Percentiles rank a stretch among this genome's conserved stretches.
These are phyloP conservation scores for Leccinum variicolor DNA, from an alignment of 768 basidiomycete species.

Conservation along the genomic window DNA sequence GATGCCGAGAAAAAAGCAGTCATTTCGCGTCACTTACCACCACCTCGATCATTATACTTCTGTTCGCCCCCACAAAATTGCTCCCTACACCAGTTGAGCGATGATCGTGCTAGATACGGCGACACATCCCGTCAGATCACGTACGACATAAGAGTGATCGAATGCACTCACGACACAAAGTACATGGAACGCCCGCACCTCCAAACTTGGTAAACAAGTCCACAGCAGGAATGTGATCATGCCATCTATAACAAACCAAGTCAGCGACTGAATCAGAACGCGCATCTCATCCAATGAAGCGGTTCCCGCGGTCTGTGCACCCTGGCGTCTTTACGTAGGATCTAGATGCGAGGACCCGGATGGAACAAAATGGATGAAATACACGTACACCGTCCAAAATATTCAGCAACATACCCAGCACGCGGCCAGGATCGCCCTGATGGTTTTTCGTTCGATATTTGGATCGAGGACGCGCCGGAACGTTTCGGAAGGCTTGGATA, in stretches of 20 bases:
- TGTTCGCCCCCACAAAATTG: constrained; percentile 85
- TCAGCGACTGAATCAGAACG: constrained; percentile 2
- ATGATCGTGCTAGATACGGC: constrained; percentile 55
- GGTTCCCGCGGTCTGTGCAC: not conserved
- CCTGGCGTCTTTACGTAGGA: constrained; percentile 5
- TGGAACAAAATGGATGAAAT: not conserved
- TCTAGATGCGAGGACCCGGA: not conserved
- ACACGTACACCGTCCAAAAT: constrained; percentile 87
- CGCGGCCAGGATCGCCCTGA: constrained; percentile 67
- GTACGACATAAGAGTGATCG: not conserved
- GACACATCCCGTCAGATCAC: not conserved
- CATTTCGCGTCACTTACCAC: constrained; percentile 57
- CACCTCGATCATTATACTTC: constrained; percentile 98
- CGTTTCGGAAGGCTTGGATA: constrained; percentile 7
- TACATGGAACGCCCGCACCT: constrained; percentile 95
- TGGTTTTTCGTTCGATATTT: constrained; percentile 15
- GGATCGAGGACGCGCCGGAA: constrained; percentile 12
- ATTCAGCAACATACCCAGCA: constrained; percentile 83
- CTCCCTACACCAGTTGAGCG: constrained; percentile 88
- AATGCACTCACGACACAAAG: constrained; percentile 65
- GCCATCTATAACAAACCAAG: constrained; percentile 53
- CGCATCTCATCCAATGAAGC: not conserved
- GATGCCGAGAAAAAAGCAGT: not conserved
- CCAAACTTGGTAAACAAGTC: constrained; percentile 80
- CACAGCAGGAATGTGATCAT: constrained; percentile 94